Conservation (phyloP, 129 eudicot species). For the Saussurea involucrata region DNA sequence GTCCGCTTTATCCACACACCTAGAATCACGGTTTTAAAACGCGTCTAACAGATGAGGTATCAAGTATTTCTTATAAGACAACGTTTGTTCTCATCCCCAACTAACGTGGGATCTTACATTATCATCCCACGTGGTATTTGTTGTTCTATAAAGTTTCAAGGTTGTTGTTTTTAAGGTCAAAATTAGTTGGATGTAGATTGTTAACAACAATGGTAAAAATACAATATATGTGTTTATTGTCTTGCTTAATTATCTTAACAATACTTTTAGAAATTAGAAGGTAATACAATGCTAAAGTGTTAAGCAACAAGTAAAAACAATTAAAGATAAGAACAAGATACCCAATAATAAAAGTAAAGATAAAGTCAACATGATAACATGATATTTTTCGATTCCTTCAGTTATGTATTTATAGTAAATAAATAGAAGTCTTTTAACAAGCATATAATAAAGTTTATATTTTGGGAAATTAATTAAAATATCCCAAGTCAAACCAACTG, state of each 20-base stretch:
- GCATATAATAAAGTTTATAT: no score
- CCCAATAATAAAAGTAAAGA: neutral
- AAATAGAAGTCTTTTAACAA: no score
- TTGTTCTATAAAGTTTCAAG: neutral
- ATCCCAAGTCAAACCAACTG: no score
- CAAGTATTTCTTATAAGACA: no score
- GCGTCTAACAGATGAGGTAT: no score
- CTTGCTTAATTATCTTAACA: neutral
- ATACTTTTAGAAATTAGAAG: neutral
- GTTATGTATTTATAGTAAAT: neutral
- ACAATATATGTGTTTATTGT: neutral
- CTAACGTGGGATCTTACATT: no score
- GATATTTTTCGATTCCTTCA: neutral
- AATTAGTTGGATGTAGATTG: neutral
- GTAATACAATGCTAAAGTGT: neutral
- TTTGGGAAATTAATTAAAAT: no score
- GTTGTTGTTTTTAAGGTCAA: neutral
- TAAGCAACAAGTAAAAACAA: constrained; percentile 7
- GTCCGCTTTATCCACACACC: no score
- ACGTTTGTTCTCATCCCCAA: no score
- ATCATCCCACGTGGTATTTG: neutral
- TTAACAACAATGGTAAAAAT: neutral
- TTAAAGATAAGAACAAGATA: constrained; percentile 5
- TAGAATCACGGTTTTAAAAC: no score
- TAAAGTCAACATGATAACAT: neutral